These are phyloP conservation scores for Toxoplasma gondii DNA, from an alignment of 169 alveolate species.

Conservation along the genomic window DNA sequence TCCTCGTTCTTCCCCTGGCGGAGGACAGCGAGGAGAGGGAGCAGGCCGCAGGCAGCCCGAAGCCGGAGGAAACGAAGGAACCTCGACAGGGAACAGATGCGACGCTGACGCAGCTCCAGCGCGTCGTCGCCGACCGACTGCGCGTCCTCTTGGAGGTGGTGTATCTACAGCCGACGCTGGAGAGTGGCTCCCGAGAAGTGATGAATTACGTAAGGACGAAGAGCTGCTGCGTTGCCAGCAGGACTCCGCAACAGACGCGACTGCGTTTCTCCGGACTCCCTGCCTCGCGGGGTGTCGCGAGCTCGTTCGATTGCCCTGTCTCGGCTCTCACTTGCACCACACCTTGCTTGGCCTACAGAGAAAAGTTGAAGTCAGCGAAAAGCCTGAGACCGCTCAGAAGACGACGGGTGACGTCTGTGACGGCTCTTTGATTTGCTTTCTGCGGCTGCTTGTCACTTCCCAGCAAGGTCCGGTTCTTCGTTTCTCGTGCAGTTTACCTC, in stretches of 20 bases:
- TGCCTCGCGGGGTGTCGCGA: too few relatives aligned
- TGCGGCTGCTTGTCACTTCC: too few relatives aligned
- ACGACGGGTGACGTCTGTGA: too few relatives aligned
- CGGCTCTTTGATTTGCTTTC: too few relatives aligned
- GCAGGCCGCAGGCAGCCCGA: not conserved
- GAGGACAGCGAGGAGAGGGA: not conserved
- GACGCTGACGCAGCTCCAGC: not conserved
- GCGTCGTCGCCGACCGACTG: constrained; percentile 18
- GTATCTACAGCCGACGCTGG: constrained; percentile 58
- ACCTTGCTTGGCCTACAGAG: too few relatives aligned
- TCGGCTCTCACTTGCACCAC: too few relatives aligned
- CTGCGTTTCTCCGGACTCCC: not conserved
- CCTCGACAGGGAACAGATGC: not conserved
- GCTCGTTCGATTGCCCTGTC: too few relatives aligned
- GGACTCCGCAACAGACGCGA: not conserved
- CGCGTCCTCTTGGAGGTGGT: constrained; percentile 44
- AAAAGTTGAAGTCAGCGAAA: too few relatives aligned
- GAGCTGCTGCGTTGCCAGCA: too few relatives aligned
- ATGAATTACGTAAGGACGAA: constrained; percentile 37
- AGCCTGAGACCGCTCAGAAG: too few relatives aligned
- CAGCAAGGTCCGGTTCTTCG: too few relatives aligned
- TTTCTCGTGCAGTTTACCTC: too few relatives aligned
- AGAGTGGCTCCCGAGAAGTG: constrained; percentile 31
- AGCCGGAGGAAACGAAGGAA: constrained; percentile 1
- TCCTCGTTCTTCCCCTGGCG: constrained; percentile 41